Evolutionary conservation across 2,329 filamentous ascomycete genomes (phyloP), one percentile per base, ranked within the genome.

Genomic region (Sporothrix curviconia): DNA sequence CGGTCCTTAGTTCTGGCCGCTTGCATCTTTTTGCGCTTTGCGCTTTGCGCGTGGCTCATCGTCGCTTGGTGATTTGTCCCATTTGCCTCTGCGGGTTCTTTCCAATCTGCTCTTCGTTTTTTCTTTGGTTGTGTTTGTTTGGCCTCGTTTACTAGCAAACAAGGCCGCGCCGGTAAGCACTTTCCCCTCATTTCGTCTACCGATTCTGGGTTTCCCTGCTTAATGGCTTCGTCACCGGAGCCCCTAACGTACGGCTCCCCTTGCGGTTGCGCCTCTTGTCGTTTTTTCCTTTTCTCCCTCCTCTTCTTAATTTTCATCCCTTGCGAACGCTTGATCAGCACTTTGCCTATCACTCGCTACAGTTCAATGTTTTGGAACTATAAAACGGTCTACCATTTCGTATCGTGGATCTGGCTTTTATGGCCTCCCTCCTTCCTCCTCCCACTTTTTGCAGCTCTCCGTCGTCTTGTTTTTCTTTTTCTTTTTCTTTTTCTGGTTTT

Each of bases 121-220:
- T 22, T 56, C 32, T 47, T 46, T 50, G 57, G 58, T 49, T 28
- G 49, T 34, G 8, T 53, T 11, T 36, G 15, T 36, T 32, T 25
- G 37, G 43, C 25, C 42, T 34, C 28, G 14, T n/a, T 37, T 25
- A 30, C 39, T 54, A 42, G 37, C 30, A 25, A 11, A 53, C n/a
- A n/a, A 54, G 51, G 34, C 39, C 30, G 53, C 42, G 43, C 32
- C 34, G 43, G 24, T 44, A n/a, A 7, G n/a, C 32, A 37, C 44
- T 50, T 52, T 39, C 55, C 55, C 55, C 32, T 54, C 49, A 52
- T 57, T 52, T 52, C 47, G 39, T 57, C 19, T 51, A 12, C 39
- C 17, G 34, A 40, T 24, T 50, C 17, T 50, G 19, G 12, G 19
- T 8, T 25, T 32, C n/a, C 32, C 25, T 42, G 15, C 50, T 30